Evolutionary conservation across 2,329 filamentous ascomycete genomes (phyloP).

Genomic region (Pseudopyrenochaeta lycopersici): DNA sequence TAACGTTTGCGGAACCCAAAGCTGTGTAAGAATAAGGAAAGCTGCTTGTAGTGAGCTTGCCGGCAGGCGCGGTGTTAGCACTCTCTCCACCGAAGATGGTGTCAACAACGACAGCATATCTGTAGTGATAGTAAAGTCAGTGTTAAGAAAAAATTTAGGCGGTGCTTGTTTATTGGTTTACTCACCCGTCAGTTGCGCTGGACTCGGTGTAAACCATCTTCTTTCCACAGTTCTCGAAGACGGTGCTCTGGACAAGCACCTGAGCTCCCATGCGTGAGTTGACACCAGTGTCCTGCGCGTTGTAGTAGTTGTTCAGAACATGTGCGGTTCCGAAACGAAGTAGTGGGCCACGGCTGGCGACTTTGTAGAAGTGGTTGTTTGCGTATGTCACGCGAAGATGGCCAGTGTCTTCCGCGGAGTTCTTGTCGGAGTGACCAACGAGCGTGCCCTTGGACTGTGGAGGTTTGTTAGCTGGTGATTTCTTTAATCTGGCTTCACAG

Average conservation of each 20-base stretch:
- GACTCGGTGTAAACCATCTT: slow-evolving; percentile 66
- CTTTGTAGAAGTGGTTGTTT: slow-evolving; percentile 71
- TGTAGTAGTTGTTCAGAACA: slow-evolving; percentile 62
- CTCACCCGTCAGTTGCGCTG: slow-evolving; percentile 49
- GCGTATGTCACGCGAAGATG: slow-evolving; percentile 70
- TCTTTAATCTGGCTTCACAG: no score
- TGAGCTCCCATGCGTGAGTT: slow-evolving; percentile 54
- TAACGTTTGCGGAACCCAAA: slow-evolving; percentile 60
- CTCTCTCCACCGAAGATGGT: slow-evolving; percentile 52
- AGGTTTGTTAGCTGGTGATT: neutral
- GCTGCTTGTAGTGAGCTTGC: slow-evolving; percentile 56
- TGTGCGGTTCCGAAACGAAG: slow-evolving; percentile 73
- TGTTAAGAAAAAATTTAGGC: no score
- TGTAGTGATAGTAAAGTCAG: slow-evolving; percentile 32
- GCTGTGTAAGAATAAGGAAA: slow-evolving; percentile 62
- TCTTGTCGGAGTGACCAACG: slow-evolving; percentile 67
- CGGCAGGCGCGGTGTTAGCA: slow-evolving; percentile 58
- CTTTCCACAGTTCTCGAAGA: slow-evolving; percentile 66
- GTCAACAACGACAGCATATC: slow-evolving; percentile 55
- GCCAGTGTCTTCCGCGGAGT: slow-evolving; percentile 63
- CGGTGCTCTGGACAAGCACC: slow-evolving; percentile 53
- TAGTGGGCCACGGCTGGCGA: slow-evolving; percentile 69
- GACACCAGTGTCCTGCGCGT: slow-evolving; percentile 44
- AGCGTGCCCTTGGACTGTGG: slow-evolving; percentile 63
- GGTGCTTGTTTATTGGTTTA: neutral